Conservation (phyloP, 768 basidiomycete species). For the Paxillus ammoniavirescens region DNA sequence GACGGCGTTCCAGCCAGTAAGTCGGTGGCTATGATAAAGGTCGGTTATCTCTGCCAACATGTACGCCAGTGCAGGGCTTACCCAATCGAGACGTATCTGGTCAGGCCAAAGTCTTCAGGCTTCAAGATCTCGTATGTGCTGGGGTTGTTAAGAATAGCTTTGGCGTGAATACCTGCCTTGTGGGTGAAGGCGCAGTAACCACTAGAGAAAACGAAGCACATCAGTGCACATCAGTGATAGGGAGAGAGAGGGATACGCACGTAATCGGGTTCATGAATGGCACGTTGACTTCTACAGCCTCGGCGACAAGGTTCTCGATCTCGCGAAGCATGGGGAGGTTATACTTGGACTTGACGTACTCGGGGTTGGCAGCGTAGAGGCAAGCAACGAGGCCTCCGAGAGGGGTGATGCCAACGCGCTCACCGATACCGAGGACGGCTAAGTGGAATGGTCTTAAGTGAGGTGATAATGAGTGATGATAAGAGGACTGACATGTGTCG, state of each 20-base stretch:
- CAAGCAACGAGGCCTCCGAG: constrained; percentile 96
- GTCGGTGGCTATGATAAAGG: constrained; percentile 62
- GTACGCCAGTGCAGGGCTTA: constrained; percentile 26
- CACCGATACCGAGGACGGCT: constrained; percentile 97
- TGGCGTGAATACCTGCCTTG: constrained; percentile 99
- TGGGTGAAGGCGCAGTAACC: constrained; percentile 99
- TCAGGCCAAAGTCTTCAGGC: constrained; percentile 98
- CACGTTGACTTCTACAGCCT: constrained; percentile 96
- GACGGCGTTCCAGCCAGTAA: constrained; percentile 99
- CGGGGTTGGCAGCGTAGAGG: constrained; percentile 94
- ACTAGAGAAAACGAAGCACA: constrained; percentile 39
- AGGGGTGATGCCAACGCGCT: constrained; percentile 98
- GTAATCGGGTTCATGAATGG: constrained; percentile 97
- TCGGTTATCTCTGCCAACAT: constrained; percentile 3
- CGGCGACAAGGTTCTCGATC: constrained; percentile 97
- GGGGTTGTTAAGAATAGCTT: constrained; percentile 99
- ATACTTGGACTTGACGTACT: constrained; percentile 99
- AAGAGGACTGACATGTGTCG: constrained; percentile 76
- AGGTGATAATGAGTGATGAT: background rate
- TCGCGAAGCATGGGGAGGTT: constrained; percentile 96
- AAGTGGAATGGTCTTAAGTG: constrained; percentile 5
- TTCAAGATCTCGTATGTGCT: constrained; percentile 99
- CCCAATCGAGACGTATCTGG: constrained; percentile 97
- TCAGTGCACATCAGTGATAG: background rate
- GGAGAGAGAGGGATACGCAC: constrained; percentile 37